Evolutionary conservation across 2,329 filamentous ascomycete species (phyloP), one percentile per base, ranked within the genome.

Genomic region (Colletotrichum chrysophilum): DNA sequence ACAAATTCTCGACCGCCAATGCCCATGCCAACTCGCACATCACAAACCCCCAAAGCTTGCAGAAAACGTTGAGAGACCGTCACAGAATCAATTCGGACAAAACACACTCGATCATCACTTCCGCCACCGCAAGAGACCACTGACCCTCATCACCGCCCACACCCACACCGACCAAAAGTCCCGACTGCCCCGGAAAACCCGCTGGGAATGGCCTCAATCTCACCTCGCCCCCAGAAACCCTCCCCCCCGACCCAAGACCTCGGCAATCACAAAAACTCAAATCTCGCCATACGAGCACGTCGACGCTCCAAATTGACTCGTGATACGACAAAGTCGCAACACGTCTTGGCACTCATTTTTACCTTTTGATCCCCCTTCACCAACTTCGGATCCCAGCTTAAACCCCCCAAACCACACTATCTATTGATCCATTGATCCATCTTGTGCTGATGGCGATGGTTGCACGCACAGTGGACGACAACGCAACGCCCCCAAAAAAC

Each of bases 121-220:
- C 16, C 13, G 4, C 4, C 56, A 16, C 4, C 26, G 1, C 16
- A 32, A 4, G n/a, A n/a, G n/a, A n/a, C n/a, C n/a, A n/a, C n/a
- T n/a, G 5, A 7, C 26, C 16, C 26, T 12, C 9, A 32, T 60
- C 32, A 9, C 32, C 28, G 60, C 12, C n/a, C 26, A 24, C 58
- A 30, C 58, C 8, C 28, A 34, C 28, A n/a, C 28, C 18, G 16
- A n/a, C 28, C 58, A 30, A 36, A 66, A 66, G 38, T 52, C 43
- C 38, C 36, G 30, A 58, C 30, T 60, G 66, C 32, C 56, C 36
- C 14, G 56, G 38, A 34, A 52, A 61, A 62, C 8, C 28, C 10
- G 26, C n/a, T 73, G 73, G 73, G 73, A 75, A 75, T 75, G 73
- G 64, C 73, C 56, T 75, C 73, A 75, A 67, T 38, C 24, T 28